These are phyloP conservation scores for Kluyveromyces marxianus DNA, from an alignment of 1,139 yeast genomes.

Conservation along the genomic window DNA sequence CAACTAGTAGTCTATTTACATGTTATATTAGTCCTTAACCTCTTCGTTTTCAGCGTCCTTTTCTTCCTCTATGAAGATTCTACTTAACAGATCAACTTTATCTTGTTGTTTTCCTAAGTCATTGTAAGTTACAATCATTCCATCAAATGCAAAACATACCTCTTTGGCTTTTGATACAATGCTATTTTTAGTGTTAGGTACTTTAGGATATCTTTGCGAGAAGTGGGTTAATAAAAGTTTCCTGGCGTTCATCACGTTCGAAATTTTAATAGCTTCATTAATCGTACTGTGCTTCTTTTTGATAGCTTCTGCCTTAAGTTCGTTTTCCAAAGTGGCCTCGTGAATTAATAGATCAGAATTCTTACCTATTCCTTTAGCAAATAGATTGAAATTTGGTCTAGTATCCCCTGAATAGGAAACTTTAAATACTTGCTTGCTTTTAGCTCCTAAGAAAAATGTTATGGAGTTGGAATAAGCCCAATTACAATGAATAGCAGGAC, in stretches of 20 bases:
- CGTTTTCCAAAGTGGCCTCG: conserved; percentile 87
- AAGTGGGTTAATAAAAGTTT: conserved; percentile 80
- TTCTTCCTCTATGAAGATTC: conserved; percentile 28
- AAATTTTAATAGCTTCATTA: conserved; percentile 72
- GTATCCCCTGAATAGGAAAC: conserved; percentile 94
- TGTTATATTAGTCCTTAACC: background rate
- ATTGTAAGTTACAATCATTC: conserved; percentile 43
- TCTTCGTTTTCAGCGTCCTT: conserved; percentile 18
- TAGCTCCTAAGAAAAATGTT: conserved; percentile 35
- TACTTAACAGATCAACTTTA: conserved; percentile 23
- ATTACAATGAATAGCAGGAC: conserved; percentile 78
- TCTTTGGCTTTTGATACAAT: conserved; percentile 26
- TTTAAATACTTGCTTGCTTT: conserved; percentile 39
- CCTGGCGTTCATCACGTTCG: conserved; percentile 63
- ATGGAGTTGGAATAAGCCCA: conserved; percentile 73
- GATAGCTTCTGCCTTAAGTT: conserved; percentile 69
- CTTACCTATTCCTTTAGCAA: conserved; percentile 52
- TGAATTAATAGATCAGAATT: conserved; percentile 77
- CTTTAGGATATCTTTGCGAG: conserved; percentile 78
- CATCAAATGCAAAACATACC: conserved; percentile 53
- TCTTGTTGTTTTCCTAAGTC: conserved; percentile 35
- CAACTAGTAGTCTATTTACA: conserved; percentile 1
- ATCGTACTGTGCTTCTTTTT: conserved; percentile 85
- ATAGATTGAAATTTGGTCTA: conserved; percentile 61
- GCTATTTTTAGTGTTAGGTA: conserved; percentile 37